Base-by-base conservation (phyloP, 2,329 filamentous ascomycete genomes). In the Scedosporium boydii region DNA sequence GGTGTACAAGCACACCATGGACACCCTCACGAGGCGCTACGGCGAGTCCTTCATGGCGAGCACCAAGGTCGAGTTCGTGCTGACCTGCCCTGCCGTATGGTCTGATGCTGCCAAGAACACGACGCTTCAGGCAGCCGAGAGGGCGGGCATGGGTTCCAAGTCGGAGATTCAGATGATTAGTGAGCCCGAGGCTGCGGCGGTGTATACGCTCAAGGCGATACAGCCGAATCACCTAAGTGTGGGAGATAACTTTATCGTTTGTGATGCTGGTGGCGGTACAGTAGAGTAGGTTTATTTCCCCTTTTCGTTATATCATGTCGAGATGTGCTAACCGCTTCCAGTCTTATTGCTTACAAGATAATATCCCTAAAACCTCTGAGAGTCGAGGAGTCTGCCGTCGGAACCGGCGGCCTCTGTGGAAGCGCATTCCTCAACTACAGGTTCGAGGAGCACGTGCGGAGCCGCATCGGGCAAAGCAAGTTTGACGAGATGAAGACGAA, bases 21-120 rank as follows among this genome's bases (percentile, higher is more conserved):
- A 91, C 70, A 91, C 87, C 0, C 78, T 93, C 66, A 88, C 84
- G 1, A 79, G 87, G 64, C 79, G 89, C 57, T 93, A 92, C 70
- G 90, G 90, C 68, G 87, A 89, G 74, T 86, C 85, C 0, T 93
- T 93, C 69, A 90, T 93, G 85, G 82, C 83, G 6, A 85, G 83
- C 6, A 92, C 89, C 4, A 86, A 86, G 68, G 86, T 91, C 46
- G 86, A 93, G 65, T 93, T 90, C 68, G 88, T 93, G 58, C 78
- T 95, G 62, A 93, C 90, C 0, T 90, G 89, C 60, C 90, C 90
- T 6, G 90, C 90, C 6, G 89, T 93, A 6, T 95, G 90, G 90
- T 90, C 86, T 26, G 90, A 95, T 71, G 84, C 88, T 0, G 90
- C 90, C n/a, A 93, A 93, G 76, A 90, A 91, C 72, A 89, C 89